phyloP scores from a whole-genome alignment of 495 filamentous ascomycete species.

The Pseudomonodictys pantanalensis region DNA sequence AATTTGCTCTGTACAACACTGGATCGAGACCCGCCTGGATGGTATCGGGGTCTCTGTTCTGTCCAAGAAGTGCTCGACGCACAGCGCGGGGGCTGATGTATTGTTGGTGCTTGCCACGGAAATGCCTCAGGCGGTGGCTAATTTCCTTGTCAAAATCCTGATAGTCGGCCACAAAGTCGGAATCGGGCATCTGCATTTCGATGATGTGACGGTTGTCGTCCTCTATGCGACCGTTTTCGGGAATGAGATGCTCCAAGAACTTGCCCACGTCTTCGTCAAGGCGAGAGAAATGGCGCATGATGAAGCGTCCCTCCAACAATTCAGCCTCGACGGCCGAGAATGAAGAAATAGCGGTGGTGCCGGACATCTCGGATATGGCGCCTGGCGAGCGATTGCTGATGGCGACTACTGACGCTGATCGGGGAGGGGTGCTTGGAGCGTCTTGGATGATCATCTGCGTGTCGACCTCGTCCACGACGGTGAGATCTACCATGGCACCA shows the following conservation, averaged over 20 bases:
- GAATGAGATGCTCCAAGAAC: conserved; percentile 40
- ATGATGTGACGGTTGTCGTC: conserved; percentile 28
- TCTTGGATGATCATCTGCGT: conserved; percentile 9
- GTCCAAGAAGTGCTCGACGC: conserved; percentile 29
- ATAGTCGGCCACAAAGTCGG: conserved; percentile 35
- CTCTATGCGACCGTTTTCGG: conserved; percentile 28
- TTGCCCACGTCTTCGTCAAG: conserved; percentile 34
- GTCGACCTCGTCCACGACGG: conserved; percentile 27
- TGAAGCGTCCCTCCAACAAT: conserved; percentile 34
- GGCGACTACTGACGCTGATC: background rate
- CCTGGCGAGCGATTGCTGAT: conserved; percentile 24
- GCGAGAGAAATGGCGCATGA: conserved; percentile 40
- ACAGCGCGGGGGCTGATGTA: conserved; percentile 37
- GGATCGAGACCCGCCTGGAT: conserved; percentile 38
- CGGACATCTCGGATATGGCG: conserved; percentile 32
- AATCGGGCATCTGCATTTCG: conserved; percentile 38
- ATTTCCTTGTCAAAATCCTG: conserved; percentile 31
- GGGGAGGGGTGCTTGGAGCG: conserved; percentile 17
- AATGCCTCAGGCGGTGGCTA: conserved; percentile 29
- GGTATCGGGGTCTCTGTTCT: conserved; percentile 19
- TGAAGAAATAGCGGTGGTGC: conserved; percentile 30
- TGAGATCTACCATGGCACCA: conserved; percentile 16
- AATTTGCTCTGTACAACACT: conserved; percentile 46
- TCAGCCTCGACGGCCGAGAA: conserved; percentile 24
- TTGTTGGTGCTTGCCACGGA: conserved; percentile 26